These are phyloP conservation scores for Fusarium sp. DNA, from an alignment of 2,329 filamentous ascomycete species.

Conservation along the genomic window DNA sequence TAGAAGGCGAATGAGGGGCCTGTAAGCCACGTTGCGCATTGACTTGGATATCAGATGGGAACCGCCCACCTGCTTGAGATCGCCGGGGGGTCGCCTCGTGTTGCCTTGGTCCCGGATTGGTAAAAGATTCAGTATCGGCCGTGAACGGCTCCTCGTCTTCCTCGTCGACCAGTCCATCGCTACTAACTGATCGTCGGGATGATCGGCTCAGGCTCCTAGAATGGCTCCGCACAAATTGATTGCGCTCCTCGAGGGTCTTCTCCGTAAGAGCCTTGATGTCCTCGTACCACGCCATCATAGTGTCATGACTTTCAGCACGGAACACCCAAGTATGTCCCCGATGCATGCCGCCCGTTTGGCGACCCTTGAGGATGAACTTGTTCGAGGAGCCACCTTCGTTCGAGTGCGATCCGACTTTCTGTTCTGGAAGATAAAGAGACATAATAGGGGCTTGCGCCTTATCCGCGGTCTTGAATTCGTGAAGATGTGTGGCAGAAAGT, in stretches of 20 bases:
- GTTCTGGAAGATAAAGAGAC: constrained; percentile 94
- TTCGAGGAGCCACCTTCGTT: constrained; percentile 85
- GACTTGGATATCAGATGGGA: constrained; percentile 93
- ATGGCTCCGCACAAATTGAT: constrained; percentile 86
- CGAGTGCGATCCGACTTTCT: constrained; percentile 94
- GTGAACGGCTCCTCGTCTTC: constrained; percentile 75
- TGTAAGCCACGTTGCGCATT: constrained; percentile 83
- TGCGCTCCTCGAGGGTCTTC: constrained; percentile 87
- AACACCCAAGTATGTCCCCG: constrained; percentile 82
- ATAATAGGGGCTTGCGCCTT: constrained; percentile 92
- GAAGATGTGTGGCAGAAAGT: constrained; percentile 93
- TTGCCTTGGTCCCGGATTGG: constrained; percentile 62
- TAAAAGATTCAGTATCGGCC: constrained; percentile 61
- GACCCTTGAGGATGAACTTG: constrained; percentile 98
- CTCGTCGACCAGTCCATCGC: constrained; percentile 83
- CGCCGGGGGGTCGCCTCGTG: constrained; percentile 70
- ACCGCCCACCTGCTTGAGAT: constrained; percentile 93
- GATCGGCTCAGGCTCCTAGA: constrained; percentile 80
- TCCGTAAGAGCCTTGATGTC: constrained; percentile 93
- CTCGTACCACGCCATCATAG: constrained; percentile 97
- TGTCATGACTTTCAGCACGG: constrained; percentile 82
- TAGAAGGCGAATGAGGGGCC: constrained; percentile 82
- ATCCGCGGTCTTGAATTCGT: constrained; percentile 99
- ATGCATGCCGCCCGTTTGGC: constrained; percentile 93
- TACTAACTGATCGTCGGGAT: constrained; percentile 73